A percentile compares a stretch with the other conserved stretches of the same genome.
These are phyloP conservation scores for Penicillium sp. DNA, from an alignment of 2,329 filamentous ascomycete genomes.

Conservation along the genomic window DNA sequence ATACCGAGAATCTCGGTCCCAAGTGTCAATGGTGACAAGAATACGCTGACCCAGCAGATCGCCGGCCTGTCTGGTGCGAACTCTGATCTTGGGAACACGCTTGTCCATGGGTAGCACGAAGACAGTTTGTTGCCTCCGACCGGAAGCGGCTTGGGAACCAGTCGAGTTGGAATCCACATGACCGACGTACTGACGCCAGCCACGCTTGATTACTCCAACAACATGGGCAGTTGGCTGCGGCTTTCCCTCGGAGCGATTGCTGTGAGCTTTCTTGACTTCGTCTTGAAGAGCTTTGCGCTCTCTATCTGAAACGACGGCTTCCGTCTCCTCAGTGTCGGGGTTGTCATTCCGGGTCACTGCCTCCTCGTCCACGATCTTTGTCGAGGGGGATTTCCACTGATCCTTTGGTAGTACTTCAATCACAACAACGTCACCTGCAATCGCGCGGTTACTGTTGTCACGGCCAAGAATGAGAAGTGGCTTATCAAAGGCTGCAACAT, in stretches of 20 bases:
- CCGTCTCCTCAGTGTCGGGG: slow-evolving; percentile 72
- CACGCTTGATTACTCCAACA: slow-evolving; percentile 88
- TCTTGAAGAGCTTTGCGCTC: slow-evolving; percentile 86
- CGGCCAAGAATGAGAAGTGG: slow-evolving; percentile 82
- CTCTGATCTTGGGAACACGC: slow-evolving; percentile 90
- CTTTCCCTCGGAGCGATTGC: slow-evolving; percentile 69
- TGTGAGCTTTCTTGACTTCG: slow-evolving; percentile 82
- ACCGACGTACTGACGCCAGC: slow-evolving; percentile 97
- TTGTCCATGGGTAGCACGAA: slow-evolving; percentile 99
- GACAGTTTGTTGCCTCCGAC: slow-evolving; percentile 83
- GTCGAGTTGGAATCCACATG: slow-evolving; percentile 88
- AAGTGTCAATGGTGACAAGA: slow-evolving; percentile 88
- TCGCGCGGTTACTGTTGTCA: slow-evolving; percentile 92
- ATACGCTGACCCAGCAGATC: slow-evolving; percentile 90
- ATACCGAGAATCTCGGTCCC: slow-evolving; percentile 90
- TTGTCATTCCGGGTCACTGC: slow-evolving; percentile 90
- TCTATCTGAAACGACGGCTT: slow-evolving; percentile 79
- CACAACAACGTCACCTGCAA: slow-evolving; percentile 89
- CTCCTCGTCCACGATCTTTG: slow-evolving; percentile 94
- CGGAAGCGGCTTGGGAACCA: slow-evolving; percentile 68
- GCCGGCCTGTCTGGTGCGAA: slow-evolving; percentile 84
- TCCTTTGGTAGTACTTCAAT: slow-evolving; percentile 90
- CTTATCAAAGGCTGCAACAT: slow-evolving; percentile 86
- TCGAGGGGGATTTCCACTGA: slow-evolving; percentile 95
- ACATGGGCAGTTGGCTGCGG: slow-evolving; percentile 89